These are phyloP conservation scores for Avena sativa DNA, from an alignment of 176 grass and related monocot species.

Conservation along the genomic window DNA sequence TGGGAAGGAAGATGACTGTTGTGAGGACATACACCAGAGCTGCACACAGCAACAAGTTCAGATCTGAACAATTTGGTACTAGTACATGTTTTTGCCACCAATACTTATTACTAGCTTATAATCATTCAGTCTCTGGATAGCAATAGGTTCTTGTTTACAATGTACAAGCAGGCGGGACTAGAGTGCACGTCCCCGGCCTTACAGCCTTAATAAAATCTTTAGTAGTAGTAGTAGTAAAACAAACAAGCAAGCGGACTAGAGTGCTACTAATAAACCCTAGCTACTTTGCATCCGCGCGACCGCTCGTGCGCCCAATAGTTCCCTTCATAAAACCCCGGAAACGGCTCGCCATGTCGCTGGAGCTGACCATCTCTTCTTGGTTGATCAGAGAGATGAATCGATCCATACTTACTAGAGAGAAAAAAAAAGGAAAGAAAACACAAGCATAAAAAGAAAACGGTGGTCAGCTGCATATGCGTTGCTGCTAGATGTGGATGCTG, in stretches of 20 bases:
- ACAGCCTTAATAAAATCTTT: conserved; percentile 34
- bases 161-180: conserved; percentile 57
- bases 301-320: conserved; percentile 33
- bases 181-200: conserved; percentile 41
- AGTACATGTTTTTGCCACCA: neutral
- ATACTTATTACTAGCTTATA: conserved; percentile 26
- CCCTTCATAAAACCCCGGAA: conserved; percentile 77
- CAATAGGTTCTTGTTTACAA: conserved; percentile 54
- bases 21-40: neutral
- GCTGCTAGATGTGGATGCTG: conserved; percentile 62
- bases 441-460: neutral
- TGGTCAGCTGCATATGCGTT: neutral
- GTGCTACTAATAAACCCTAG: conserved; percentile 51
- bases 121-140: conserved; percentile 22
- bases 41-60: neutral
- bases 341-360: conserved; percentile 48
- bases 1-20: neutral
- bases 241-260: conserved; percentile 48
- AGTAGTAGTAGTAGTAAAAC: neutral
- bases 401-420: neutral
- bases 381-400: conserved; percentile 21
- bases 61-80: neutral
- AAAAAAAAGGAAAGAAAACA: neutral
- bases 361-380: conserved; percentile 49
- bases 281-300: conserved; percentile 52